Evolutionary conservation across 345 rosid species (phyloP).

Genomic region (Nasturtium officinale): DNA sequence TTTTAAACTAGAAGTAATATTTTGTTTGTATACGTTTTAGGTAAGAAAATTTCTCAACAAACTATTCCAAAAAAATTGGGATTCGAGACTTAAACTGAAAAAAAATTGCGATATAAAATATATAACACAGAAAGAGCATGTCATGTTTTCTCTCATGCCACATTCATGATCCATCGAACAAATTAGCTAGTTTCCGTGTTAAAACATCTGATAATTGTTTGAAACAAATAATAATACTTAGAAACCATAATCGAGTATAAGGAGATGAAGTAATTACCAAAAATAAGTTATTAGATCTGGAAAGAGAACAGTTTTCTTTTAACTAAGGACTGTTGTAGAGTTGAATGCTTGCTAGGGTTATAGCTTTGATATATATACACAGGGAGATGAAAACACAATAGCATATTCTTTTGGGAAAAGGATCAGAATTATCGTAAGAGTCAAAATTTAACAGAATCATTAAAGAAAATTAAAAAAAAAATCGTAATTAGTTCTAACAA

Average conservation of each 20-base stretch:
- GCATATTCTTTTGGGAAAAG: conserved; percentile 25
- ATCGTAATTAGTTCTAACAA: not conserved
- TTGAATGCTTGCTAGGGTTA: not conserved
- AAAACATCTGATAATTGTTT: conserved; percentile 22
- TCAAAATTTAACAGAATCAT: not conserved
- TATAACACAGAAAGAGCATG: conserved; percentile 33
- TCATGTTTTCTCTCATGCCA: conserved; percentile 11
- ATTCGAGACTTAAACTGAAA: not conserved
- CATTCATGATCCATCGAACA: conserved; percentile 27
- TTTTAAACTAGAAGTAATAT: not conserved
- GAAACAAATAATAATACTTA: not conserved
- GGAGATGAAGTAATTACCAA: conserved; percentile 22
- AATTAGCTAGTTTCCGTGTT: conserved; percentile 29
- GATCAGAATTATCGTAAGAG: not conserved
- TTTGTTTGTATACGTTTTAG: not conserved
- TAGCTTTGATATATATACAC: not conserved
- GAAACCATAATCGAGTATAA: not conserved
- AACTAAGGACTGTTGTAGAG: not conserved
- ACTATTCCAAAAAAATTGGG: not conserved
- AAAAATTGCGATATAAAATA: not conserved
- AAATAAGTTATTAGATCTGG: not conserved
- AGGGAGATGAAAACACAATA: not conserved
- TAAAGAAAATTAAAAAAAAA: too few species aligned
- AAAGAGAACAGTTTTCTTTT: not conserved
- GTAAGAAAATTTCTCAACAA: not conserved